Evolutionary conservation across 305 asterid genomes (phyloP).

Genomic region (Salvia sclarea): DNA sequence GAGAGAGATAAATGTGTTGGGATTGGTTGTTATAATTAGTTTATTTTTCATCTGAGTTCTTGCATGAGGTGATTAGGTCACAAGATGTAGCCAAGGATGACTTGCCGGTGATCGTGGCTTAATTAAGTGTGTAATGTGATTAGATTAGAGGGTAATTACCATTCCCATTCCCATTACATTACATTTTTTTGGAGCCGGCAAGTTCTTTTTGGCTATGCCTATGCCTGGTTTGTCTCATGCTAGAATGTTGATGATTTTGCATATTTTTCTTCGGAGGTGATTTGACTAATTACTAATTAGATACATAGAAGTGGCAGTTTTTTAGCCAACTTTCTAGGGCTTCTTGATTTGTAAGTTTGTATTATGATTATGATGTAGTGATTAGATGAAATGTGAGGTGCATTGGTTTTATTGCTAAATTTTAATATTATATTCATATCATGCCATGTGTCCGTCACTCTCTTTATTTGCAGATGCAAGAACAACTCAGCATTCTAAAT

Average conservation of each 20-base stretch:
- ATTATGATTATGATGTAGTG: no score
- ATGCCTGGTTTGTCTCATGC: constrained; percentile 53
- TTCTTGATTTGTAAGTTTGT: no score
- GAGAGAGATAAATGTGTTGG: neutral
- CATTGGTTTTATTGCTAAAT: neutral
- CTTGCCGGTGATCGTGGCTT: constrained; percentile 55
- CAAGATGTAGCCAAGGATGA: constrained; percentile 76
- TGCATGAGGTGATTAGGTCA: constrained; percentile 59
- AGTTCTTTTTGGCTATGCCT: constrained; percentile 58
- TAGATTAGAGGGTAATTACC: neutral
- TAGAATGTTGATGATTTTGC: constrained; percentile 45
- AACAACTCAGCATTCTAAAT: neutral
- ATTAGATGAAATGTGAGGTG: neutral
- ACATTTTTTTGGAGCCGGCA: constrained; percentile 31
- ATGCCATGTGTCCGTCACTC: neutral
- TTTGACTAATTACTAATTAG: neutral
- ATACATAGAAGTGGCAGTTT: neutral
- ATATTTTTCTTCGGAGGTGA: neutral
- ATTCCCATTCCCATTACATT: no score
- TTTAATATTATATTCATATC: neutral
- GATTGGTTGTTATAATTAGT: constrained; percentile 12
- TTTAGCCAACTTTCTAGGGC: neutral
- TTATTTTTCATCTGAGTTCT: constrained; percentile 61
- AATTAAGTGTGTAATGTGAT: neutral
- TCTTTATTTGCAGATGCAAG: constrained; percentile 20